A percentile compares a stretch with the other conserved stretches of the same genome.
These are phyloP conservation scores for Neoascochyta sp. DNA, from an alignment of 2,329 filamentous ascomycete genomes.

Conservation along the genomic window DNA sequence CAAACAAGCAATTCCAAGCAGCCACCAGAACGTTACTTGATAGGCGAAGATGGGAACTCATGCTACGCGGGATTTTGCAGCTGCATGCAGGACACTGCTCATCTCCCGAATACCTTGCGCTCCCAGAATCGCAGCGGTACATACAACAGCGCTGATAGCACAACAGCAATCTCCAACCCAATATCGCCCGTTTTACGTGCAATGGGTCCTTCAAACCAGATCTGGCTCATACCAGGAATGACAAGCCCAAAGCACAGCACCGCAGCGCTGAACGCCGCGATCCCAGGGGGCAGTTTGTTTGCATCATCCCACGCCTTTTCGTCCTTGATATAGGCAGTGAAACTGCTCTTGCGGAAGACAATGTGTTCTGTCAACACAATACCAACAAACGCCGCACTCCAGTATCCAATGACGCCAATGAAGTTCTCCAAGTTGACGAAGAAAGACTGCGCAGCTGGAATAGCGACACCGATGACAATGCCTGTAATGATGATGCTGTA, in stretches of 20 bases:
- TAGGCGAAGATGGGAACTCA: too few relatives aligned
- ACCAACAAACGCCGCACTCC: conserved; percentile 34
- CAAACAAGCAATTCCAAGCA: too few relatives aligned
- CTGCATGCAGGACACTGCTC: too few relatives aligned
- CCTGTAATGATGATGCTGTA: conserved; percentile 57
- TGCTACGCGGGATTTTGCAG: too few relatives aligned
- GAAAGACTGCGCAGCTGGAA: conserved; percentile 55
- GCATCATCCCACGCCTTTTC: conserved; percentile 41
- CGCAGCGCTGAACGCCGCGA: conserved; percentile 41
- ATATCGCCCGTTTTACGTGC: conserved; percentile 60
- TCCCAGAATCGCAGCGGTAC: conserved; percentile 44
- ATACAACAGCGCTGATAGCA: conserved; percentile 45
- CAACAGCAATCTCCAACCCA: conserved; percentile 62
- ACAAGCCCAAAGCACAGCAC: conserved; percentile 47
- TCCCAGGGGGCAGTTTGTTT: conserved; percentile 39
- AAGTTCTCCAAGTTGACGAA: conserved; percentile 51
- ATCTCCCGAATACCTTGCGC: conserved; percentile 23
- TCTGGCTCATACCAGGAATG: conserved; percentile 58
- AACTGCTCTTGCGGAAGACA: conserved; percentile 34
- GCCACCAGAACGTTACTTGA: too few relatives aligned
- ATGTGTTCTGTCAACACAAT: conserved; percentile 38
- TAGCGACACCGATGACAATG: conserved; percentile 57
- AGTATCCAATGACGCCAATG: conserved; percentile 36
- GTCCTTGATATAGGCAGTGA: conserved; percentile 36
- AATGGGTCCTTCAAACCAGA: conserved; percentile 60